phyloP scores from a whole-genome alignment of 2,329 filamentous ascomycete genomes.

The Daldinia sp. region DNA sequence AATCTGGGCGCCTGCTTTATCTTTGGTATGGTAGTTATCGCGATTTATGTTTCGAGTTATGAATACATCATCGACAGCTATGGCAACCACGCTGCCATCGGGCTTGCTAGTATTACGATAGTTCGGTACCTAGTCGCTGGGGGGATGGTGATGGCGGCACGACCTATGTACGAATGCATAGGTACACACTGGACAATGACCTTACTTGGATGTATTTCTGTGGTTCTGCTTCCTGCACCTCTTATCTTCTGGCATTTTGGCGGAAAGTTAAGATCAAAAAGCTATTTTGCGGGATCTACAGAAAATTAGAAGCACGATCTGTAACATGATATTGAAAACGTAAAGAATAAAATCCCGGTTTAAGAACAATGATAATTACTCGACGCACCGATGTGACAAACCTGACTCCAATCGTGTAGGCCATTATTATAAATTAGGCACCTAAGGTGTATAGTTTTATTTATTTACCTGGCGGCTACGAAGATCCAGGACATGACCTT shows the following conservation, averaged over 20 bases:
- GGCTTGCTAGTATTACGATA: slow-evolving; percentile 47
- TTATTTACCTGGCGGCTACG: too few relatives aligned
- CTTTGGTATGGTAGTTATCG: slow-evolving; percentile 60
- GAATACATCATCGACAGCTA: slow-evolving; percentile 68
- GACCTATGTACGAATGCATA: slow-evolving; percentile 51
- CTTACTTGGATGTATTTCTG: slow-evolving; percentile 48
- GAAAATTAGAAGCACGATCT: not conserved
- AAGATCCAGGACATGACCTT: too few relatives aligned
- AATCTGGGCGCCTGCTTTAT: slow-evolving; percentile 57
- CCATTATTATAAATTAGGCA: too few relatives aligned
- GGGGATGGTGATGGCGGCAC: slow-evolving; percentile 50
- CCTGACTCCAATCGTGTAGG: too few relatives aligned
- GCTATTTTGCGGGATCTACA: slow-evolving; percentile 11
- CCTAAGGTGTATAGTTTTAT: too few relatives aligned
- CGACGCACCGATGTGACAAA: too few relatives aligned
- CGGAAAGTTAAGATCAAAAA: slow-evolving; percentile 17
- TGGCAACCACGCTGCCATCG: slow-evolving; percentile 56
- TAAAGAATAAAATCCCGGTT: too few relatives aligned
- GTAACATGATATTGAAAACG: not conserved
- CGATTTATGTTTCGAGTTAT: slow-evolving; percentile 60
- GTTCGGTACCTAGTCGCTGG: slow-evolving; percentile 49
- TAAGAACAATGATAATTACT: too few relatives aligned
- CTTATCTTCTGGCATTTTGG: slow-evolving; percentile 49
- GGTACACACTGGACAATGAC: slow-evolving; percentile 54
- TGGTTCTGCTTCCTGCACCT: slow-evolving; percentile 46